Base-by-base conservation (phyloP, 2,329 filamentous ascomycete species). In the Cytospora chrysosperma region DNA sequence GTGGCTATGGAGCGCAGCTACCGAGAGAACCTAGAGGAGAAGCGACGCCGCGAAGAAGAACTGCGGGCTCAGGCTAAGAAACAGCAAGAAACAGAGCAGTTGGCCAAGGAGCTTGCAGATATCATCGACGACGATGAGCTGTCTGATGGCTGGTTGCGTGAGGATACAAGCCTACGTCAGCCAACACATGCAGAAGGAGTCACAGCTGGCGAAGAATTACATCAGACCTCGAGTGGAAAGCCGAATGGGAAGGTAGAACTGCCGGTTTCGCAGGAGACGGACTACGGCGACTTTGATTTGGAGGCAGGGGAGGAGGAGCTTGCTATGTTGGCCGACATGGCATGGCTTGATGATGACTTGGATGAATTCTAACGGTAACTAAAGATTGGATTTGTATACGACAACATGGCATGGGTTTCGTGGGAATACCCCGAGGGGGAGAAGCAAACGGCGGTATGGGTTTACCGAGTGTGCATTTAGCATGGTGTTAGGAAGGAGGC, bases 1-100 rank as follows among this genome's bases (percentile, higher is more conserved):
- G 69, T 72, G 24, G 71, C 71, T 12, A 69, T 75, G 15, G 70
- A 74, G 62, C 71, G 71, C 21, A 73, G 68, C 56, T 67, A 70
- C 12, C 64, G 66, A n/a, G 72, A 74, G 69, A 73, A 74, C 56
- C 63, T 70, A 21, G 50, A 62, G 7, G 65, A 64, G 5, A 62
- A 27, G 63, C 57, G 34, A 40, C 67, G n/a, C 24, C 63, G 52
- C 53, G 56, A 68, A 54, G 55, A 66, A 28, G 47, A 65, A 27
- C 26, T 47, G 15, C 53, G 17, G 34, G 27, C 53, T n/a, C 53
- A 56, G 47, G 28, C 32, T 5, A 37, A 51, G 32, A 43, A 1
- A 10, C 21, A 47, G 52, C 28, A 21, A 10, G 32, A 24, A 26
- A 53, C 56, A 15, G 21, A 49, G 4, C n/a, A 51, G 17, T 15